Evolutionary conservation across 768 basidiomycete species (phyloP), one percentile per base, ranked within the genome.

Genomic region (Megacollybia marginata): DNA sequence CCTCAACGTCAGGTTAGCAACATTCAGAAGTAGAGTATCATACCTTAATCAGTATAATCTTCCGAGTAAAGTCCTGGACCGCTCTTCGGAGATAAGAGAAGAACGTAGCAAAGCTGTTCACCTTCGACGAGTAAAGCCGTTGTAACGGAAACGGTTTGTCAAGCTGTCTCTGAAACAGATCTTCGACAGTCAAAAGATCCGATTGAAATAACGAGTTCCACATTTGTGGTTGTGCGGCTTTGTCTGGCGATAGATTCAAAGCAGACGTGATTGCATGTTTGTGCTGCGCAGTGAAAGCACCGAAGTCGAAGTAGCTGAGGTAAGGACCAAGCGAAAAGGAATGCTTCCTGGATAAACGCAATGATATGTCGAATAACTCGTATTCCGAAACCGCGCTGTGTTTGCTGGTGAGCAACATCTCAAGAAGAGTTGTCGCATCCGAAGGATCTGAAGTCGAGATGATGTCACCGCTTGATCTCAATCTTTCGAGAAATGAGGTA

Each of bases 181-280:
- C 81, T 20, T 65, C 58, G 4, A 62, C 56, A 0, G 68, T 72
- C 48, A 86, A 59, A 20, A 85, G 79, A 50, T 83, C 79, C 0
- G 83, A 85, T 2, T 73, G 72, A 50, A 80, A 57, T 4, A 85
- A 65, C 2, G 81, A 83, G 54, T 84, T 84, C 80, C 82, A 86
- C 42, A 84, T 64, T 38, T 72, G 69, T 1, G 74, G 68, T 55
- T 79, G 67, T 16, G 6, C 23, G 23, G 23, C 23, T 6, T 28
- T 28, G 74, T 68, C 6, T 67, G 59, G 2, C 62, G 63, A 20
- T 65, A 61, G 5, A 80, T 59, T 61, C 7, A 84, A 58, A 2
- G 69, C 66, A 1, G 63, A 56, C 32, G 63, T 73, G 38, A 84
- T 62, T 0, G 73, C 74, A 45, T 80, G 68, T 57, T 83, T 85